Conservation (phyloP, 495 filamentous ascomycete species). For the Articulospora tetracladia region DNA sequence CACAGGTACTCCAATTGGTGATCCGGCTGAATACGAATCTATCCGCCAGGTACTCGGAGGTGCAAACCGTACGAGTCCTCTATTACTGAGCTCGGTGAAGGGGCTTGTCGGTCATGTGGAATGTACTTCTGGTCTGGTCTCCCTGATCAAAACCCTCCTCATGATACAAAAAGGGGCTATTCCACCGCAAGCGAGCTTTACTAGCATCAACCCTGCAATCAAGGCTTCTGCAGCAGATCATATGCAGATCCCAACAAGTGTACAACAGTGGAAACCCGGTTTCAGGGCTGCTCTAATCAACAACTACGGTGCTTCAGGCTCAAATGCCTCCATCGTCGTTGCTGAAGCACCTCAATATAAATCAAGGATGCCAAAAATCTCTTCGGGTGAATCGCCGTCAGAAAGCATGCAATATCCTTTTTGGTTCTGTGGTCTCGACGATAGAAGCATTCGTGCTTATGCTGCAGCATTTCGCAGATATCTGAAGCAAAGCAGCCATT, state of each 20-base stretch:
- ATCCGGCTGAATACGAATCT: conserved; percentile 50
- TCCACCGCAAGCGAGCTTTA: conserved; percentile 35
- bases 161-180: conserved; percentile 52
- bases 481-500: neutral
- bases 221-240: conserved; percentile 15
- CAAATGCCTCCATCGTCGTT: conserved; percentile 43
- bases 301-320: conserved; percentile 50
- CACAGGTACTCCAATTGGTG: conserved; percentile 57
- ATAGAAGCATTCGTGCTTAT: conserved; percentile 23
- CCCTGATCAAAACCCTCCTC: conserved; percentile 52
- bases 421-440: conserved; percentile 31
- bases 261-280: conserved; percentile 30
- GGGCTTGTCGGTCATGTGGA: conserved; percentile 61
- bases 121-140: conserved; percentile 50
- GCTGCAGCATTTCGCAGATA: conserved; percentile 16
- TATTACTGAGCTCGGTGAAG: conserved; percentile 55
- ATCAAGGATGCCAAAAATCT: conserved; percentile 28
- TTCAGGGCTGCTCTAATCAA: conserved; percentile 42
- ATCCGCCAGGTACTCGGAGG: conserved; percentile 38
- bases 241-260: conserved; percentile 28
- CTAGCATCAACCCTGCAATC: conserved; percentile 44
- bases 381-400: conserved; percentile 16
- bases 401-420: conserved; percentile 25
- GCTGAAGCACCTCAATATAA: conserved; percentile 18
- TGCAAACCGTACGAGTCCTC: conserved; percentile 30